These are phyloP conservation scores for Thalassiosira profunda DNA, from an alignment of 108 stramenopile species.

Conservation along the genomic window DNA sequence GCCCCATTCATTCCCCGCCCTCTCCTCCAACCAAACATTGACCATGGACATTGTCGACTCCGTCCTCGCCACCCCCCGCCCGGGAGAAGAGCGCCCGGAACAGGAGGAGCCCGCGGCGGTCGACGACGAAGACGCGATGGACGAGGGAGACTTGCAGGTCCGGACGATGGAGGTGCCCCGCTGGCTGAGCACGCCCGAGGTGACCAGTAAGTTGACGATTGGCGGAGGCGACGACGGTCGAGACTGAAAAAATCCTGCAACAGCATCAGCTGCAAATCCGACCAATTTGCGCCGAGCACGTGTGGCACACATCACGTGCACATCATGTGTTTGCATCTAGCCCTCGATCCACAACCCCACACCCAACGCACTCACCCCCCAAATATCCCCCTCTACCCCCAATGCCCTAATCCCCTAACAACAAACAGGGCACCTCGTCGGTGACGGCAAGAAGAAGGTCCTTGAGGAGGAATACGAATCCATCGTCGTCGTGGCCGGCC, in stretches of 20 bases:
- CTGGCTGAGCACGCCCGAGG: slow-evolving; percentile 41
- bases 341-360: slow-evolving; percentile 1
- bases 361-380: neutral
- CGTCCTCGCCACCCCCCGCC: too few species aligned
- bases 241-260: neutral
- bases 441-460: slow-evolving; percentile 15
- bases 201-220: slow-evolving; percentile 29
- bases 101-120: too few species aligned
- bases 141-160: slow-evolving; percentile 2
- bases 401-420: neutral
- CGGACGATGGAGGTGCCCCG: slow-evolving; percentile 39
- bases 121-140: slow-evolving; percentile 3
- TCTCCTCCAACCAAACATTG: too few species aligned
- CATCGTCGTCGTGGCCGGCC: slow-evolving; percentile 34
- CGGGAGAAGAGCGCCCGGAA: too few species aligned
- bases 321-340: neutral
- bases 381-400: neutral
- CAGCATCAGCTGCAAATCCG: neutral
- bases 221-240: neutral
- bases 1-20: too few species aligned
- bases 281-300: neutral
- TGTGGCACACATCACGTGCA: neutral
- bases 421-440: slow-evolving; percentile 25
- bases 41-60: too few species aligned
- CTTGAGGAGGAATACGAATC: slow-evolving; percentile 48